These are phyloP conservation scores for Periconia sp. DNA, from an alignment of 2,329 filamentous ascomycete species.

Conservation along the genomic window DNA sequence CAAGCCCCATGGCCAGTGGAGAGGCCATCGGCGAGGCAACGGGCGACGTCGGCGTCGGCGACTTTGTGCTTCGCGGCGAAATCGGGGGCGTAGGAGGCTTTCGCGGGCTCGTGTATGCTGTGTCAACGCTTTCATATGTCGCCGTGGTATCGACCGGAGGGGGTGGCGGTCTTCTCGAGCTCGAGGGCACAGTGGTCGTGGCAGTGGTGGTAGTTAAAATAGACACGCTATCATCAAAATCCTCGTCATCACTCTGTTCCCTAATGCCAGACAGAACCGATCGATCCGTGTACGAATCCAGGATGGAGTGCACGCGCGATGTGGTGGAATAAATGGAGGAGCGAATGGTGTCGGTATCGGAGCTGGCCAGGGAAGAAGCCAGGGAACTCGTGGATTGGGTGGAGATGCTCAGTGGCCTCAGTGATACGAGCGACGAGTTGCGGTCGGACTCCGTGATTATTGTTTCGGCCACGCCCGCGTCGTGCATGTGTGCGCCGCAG, in stretches of 20 bases:
- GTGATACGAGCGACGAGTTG: slow-evolving; percentile 30
- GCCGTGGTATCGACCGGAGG: slow-evolving; percentile 15
- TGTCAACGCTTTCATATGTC: slow-evolving; percentile 9
- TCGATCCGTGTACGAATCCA: slow-evolving; percentile 34
- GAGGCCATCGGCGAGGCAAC: neutral
- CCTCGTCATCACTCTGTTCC: slow-evolving; percentile 23
- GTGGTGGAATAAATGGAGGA: slow-evolving; percentile 14
- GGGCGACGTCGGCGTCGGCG: slow-evolving; percentile 11
- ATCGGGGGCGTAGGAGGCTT: slow-evolving; percentile 4
- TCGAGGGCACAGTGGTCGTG: neutral
- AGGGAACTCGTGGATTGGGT: slow-evolving; percentile 24
- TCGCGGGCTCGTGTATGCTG: slow-evolving; percentile 4
- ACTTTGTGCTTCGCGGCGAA: neutral
- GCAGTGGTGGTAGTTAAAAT: slow-evolving; percentile 22
- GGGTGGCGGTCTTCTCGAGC: slow-evolving; percentile 12
- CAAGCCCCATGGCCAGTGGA: neutral
- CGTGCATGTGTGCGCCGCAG: slow-evolving; percentile 37
- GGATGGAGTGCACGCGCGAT: slow-evolving; percentile 30
- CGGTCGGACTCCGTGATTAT: slow-evolving; percentile 29
- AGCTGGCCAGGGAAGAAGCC: slow-evolving; percentile 12
- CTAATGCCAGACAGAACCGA: slow-evolving; percentile 32
- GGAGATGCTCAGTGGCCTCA: slow-evolving; percentile 26
- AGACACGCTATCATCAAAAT: slow-evolving; percentile 20
- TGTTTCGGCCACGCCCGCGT: slow-evolving; percentile 25
- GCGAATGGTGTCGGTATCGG: slow-evolving; percentile 33